Percentiles rank a stretch among this genome's conserved stretches.
These are phyloP conservation scores for Leptomonas pyrrhocoris DNA, from an alignment of 208 protist genomes.

Conservation along the genomic window DNA sequence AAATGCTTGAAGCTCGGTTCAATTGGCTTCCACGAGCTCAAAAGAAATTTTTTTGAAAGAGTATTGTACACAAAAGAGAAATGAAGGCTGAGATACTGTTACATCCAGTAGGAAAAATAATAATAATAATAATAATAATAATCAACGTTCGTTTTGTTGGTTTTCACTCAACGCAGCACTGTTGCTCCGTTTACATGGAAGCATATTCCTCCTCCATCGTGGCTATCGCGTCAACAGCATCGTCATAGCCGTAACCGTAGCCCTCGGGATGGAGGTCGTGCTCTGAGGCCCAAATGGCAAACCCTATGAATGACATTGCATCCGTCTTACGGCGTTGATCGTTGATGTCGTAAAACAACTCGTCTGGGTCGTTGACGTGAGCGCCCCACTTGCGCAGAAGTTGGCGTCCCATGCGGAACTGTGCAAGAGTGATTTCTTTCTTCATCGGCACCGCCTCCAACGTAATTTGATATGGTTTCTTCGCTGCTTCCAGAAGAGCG, in stretches of 20 bases:
- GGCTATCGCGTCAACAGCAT: constrained; percentile 22
- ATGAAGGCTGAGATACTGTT: no score
- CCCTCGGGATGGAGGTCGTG: constrained; percentile 51
- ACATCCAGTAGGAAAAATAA: no score
- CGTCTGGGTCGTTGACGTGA: constrained; percentile 39
- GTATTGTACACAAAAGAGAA: no score
- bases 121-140: no score
- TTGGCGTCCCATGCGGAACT: constrained; percentile 36
- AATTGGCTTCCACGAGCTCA: no score
- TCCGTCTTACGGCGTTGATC: constrained; percentile 26
- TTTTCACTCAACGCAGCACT: background rate
- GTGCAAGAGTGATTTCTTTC: constrained; percentile 41
- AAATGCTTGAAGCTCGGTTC: no score
- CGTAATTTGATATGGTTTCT: constrained; percentile 34
- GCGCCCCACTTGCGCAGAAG: constrained; percentile 60
- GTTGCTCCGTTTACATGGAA: background rate
- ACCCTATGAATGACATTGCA: constrained; percentile 51
- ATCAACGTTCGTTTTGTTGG: no score
- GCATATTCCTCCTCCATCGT: constrained; percentile 32
- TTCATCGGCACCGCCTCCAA: constrained; percentile 26
- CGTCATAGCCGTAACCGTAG: constrained; percentile 40
- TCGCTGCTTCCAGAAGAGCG: constrained; percentile 29
- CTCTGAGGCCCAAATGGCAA: constrained; percentile 61
- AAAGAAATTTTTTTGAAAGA: no score
- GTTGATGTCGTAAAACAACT: constrained; percentile 38